phyloP scores from a whole-genome alignment of 805 yeast species.

The Candida montana region DNA sequence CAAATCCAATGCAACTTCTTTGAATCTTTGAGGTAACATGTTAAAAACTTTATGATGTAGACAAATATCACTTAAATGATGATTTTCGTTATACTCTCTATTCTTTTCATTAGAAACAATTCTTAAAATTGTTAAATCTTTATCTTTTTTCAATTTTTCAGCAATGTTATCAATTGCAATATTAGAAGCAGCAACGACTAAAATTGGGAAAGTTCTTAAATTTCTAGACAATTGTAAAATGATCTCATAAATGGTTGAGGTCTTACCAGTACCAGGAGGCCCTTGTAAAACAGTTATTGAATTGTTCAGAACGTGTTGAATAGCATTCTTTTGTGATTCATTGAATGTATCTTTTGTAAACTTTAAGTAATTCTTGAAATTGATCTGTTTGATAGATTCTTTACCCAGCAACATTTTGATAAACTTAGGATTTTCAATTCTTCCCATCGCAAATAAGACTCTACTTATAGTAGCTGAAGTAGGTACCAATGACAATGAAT shows the following conservation, averaged over 20 bases:
- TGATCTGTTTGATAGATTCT: conserved; percentile 48
- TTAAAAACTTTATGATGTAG: conserved; percentile 55
- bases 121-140: conserved; percentile 45
- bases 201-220: conserved; percentile 53
- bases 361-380: conserved; percentile 48
- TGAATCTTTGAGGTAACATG: conserved; percentile 40
- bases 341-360: conserved; percentile 47
- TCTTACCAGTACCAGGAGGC: conserved; percentile 82
- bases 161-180: conserved; percentile 75
- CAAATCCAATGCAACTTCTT: conserved; percentile 39
- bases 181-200: conserved; percentile 72
- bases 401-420: conserved; percentile 50
- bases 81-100: conserved; percentile 51
- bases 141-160: conserved; percentile 53
- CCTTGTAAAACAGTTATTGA: conserved; percentile 61
- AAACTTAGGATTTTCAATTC: conserved; percentile 48
- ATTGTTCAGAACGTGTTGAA: conserved; percentile 23
- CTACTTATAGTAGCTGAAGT: conserved; percentile 59
- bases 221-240: conserved; percentile 50
- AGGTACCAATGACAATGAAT: conserved; percentile 43
- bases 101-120: conserved; percentile 58
- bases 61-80: conserved; percentile 54
- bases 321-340: conserved; percentile 52
- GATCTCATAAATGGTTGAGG: conserved; percentile 64
- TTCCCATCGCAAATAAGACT: conserved; percentile 61